phyloP scores from a whole-genome alignment of 306 rosid species.

The Pachyrhizus erosus region DNA sequence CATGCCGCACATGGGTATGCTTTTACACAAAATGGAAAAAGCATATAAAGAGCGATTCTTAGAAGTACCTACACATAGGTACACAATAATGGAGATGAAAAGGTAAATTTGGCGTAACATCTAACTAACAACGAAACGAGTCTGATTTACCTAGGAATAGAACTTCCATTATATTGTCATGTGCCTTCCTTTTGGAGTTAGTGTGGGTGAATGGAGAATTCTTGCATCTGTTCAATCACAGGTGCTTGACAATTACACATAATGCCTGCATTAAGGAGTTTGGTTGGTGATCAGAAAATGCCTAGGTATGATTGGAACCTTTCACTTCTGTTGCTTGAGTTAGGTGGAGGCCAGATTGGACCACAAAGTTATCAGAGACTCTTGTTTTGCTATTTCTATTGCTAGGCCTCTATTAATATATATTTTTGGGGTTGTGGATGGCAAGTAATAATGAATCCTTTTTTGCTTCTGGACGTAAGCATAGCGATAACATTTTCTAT shows the following conservation, averaged over 20 bases:
- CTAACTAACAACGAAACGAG: neutral
- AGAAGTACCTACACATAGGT: neutral
- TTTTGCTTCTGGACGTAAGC: constrained; percentile 41
- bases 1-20: constrained; percentile 17
- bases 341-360: constrained; percentile 42
- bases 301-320: constrained; percentile 30
- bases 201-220: neutral
- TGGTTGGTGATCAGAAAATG: constrained; percentile 20
- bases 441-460: constrained; percentile 17
- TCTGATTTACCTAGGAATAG: constrained; percentile 1
- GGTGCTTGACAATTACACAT: constrained; percentile 26
- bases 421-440: neutral
- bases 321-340: constrained; percentile 37
- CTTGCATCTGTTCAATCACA: constrained; percentile 24
- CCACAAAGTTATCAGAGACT: constrained; percentile 29
- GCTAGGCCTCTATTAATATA: neutral
- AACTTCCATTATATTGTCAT: neutral
- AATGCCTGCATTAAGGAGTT: constrained; percentile 20
- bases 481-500: constrained; percentile 34
- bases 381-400: neutral
- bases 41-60: neutral
- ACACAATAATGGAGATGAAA: constrained; percentile 8
- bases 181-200: neutral
- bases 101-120: constrained; percentile 1
- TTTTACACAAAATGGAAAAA: neutral